Conservation (phyloP, 306 rosid genomes). For the Cucumis cinereus region DNA sequence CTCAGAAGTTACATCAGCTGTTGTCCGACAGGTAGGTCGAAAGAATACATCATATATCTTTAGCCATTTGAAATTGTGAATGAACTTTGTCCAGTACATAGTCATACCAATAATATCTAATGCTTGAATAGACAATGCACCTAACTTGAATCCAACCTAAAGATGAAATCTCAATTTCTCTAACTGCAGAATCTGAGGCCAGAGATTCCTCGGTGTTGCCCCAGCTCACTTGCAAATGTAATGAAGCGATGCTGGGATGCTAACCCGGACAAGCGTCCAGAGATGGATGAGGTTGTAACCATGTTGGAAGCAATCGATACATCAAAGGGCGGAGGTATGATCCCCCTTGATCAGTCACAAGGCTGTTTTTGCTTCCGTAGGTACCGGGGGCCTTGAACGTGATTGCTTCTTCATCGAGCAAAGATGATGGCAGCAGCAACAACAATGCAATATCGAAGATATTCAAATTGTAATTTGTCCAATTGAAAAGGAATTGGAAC, state of each 20-base stretch:
- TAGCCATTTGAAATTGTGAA: not conserved
- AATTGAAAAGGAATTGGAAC: conserved; percentile 20
- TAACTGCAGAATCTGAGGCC: conserved; percentile 89
- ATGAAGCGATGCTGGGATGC: conserved; percentile 99
- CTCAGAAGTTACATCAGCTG: conserved; percentile 93
- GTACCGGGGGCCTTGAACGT: conserved; percentile 70
- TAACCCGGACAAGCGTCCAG: conserved; percentile 87
- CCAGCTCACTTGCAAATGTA: conserved; percentile 90
- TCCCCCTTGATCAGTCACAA: conserved; percentile 76
- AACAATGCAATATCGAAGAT: not conserved
- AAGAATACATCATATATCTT: not conserved
- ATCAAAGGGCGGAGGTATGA: conserved; percentile 96
- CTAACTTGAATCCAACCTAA: not conserved
- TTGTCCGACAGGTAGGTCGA: conserved; percentile 69
- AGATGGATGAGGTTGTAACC: conserved; percentile 88
- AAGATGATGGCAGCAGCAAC: not conserved
- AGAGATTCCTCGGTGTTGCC: conserved; percentile 95
- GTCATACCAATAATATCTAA: not conserved
- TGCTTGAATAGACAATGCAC: conserved; percentile 6
- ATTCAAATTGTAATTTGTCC: conserved; percentile 36
- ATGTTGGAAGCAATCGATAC: conserved; percentile 93
- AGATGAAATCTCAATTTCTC: conserved; percentile 6
- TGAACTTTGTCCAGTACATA: not conserved
- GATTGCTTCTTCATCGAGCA: conserved; percentile 5
- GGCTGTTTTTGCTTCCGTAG: conserved; percentile 81